Evolutionary conservation across 257 asterid genomes (phyloP), one percentile per base, ranked within the genome.

Genomic region (Solanum habrochaites): DNA sequence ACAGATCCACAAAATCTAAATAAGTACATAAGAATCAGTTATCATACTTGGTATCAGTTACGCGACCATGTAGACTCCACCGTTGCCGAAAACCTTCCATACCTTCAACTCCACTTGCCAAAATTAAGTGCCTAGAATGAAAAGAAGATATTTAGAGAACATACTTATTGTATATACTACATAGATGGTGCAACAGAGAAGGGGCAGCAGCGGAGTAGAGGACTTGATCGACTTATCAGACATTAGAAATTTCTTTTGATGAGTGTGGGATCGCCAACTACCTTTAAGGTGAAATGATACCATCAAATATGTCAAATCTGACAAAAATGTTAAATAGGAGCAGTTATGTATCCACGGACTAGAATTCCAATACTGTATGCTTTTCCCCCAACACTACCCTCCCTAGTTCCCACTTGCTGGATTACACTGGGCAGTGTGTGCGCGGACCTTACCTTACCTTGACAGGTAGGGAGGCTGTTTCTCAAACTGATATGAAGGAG

Each of bases 31-130:
- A 86, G 39, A 58, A n/a, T 60, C 49, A 71, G 66, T 88, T 47
- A 73, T 58, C 84, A 88, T 96, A 96, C 99, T 92, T 93, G 92
- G 96, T 91, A 91, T 96, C 99, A 8, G 93, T 91, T 83, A 96
- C 93, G 83, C 95, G 95, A 56, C 98, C 99, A 13, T 96, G 98
- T 85, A 95, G 89, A 90, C 98, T 96, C 98, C 99, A 96, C 90
- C 99, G 94, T 87, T 94, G 98, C 82, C 97, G 93, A 89, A 94
- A 94, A 82, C 99, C 98, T 80, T 96, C 98, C 91, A 91, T 91
- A 77, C 99, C 99, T 91, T 95, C 98, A 71, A 88, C 81, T 73
- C 99, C 99, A 88, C 98, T 96, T n/a, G 99, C 99, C 96, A 96
- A 90, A 85, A 96, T 95, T 91, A 96, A 89, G 89, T 91, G 98